Base-by-base conservation (phyloP, 2,329 filamentous ascomycete species). In the Arachnomyces sp. region DNA sequence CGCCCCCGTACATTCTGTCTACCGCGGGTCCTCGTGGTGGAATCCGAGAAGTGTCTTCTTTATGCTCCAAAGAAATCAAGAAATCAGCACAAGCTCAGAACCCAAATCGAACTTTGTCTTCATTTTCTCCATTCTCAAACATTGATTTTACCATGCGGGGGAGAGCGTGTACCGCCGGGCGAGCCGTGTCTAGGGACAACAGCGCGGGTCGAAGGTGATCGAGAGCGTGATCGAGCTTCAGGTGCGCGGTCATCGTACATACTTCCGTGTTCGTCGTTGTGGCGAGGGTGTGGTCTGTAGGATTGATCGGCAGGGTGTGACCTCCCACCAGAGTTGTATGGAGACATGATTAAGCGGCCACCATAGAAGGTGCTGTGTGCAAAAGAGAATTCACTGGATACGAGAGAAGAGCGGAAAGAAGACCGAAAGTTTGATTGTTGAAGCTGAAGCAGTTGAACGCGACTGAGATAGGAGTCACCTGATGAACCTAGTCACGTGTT, bases 161-260 rank as follows among this genome's bases (percentile, higher is more conserved):
- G 61, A 61, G 63, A 60, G 53, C 54, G 58, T 59, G 58, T 64
- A 63, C 60, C 60, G 53, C 60, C 61, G 56, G 64, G 65, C 42
- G 59, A 55, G 40, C 50, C 50, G 44, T 58, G 50, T 54, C 47
- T 52, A 15, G 47, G 38, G 33, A 33, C 38, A 32, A n/a, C n/a
- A n/a, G n/a, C n/a, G n/a, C 16, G n/a, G 32, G 40, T 34, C 32
- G 36, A 36, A 29, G 40, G 41, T 34, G 48, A 46, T 36, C 46
- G 43, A 31, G 64, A 64, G 40, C 58, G 60, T 42, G 66, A 67
- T 50, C 55, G 56, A 28, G 64, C 62, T 41, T 50, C 56, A 29
- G 61, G 58, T 3, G 45, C 36, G 40, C 54, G 59, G 44, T 71
- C 68, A 48, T 70, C 66, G 48, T 70, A 70, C 60, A 70, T 67